Conservation (phyloP, 2,329 filamentous ascomycete genomes). For the Penicillium occitanis region DNA sequence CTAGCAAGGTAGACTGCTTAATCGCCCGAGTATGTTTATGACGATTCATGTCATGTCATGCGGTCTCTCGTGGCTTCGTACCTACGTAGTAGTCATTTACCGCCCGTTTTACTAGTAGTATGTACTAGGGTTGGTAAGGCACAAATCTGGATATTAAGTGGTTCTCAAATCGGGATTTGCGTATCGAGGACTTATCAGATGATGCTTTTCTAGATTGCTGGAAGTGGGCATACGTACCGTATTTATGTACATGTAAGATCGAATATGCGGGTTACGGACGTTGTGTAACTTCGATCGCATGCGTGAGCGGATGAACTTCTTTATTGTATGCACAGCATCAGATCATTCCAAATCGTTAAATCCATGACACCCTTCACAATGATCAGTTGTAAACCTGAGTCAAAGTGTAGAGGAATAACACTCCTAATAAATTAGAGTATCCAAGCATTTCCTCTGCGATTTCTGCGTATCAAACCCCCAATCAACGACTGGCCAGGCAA, state of each 20-base stretch:
- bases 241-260: background rate
- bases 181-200: background rate
- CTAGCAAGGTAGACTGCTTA: background rate
- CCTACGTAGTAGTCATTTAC: background rate
- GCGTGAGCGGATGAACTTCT: background rate
- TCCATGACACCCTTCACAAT: background rate
- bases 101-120: background rate
- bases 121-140: background rate
- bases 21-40: background rate
- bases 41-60: slow-evolving; percentile 4
- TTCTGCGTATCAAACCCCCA: background rate
- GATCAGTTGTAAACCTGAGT: background rate
- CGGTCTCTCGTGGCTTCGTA: background rate
- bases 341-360: background rate
- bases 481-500: background rate
- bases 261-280: slow-evolving; percentile 6
- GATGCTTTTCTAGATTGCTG: background rate
- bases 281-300: slow-evolving; percentile 11
- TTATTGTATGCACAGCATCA: background rate
- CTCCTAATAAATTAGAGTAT: background rate
- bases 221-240: background rate
- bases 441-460: background rate
- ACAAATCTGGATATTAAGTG: background rate
- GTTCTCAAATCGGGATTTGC: background rate
- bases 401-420: background rate